Conservation (phyloP, 441 rosid species). For the Hura crepitans region DNA sequence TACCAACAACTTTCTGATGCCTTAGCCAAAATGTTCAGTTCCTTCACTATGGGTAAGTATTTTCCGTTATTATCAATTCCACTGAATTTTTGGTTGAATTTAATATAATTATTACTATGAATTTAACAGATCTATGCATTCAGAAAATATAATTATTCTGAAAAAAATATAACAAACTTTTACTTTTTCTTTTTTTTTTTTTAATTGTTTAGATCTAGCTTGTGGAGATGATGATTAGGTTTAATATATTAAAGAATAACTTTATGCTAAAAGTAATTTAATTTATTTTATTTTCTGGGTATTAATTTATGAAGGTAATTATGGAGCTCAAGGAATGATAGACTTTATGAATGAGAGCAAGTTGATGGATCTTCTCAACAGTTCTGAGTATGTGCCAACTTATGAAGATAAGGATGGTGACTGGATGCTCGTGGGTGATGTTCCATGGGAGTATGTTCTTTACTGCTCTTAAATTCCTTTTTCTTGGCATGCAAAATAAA, state of each 20-base stretch:
- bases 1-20: constrained; percentile 82
- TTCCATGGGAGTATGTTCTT: constrained; percentile 86
- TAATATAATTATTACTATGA: neutral
- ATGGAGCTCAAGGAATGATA: constrained; percentile 84
- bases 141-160: neutral
- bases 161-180: too few relatives aligned
- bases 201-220: neutral
- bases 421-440: constrained; percentile 98
- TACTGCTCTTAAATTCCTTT: neutral
- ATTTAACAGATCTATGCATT: neutral
- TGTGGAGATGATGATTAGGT: neutral
- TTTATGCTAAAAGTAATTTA: neutral
- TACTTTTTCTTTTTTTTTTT: neutral
- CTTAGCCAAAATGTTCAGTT: constrained; percentile 88
- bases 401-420: constrained; percentile 95
- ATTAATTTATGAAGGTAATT: constrained; percentile 46
- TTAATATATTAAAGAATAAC: too few relatives aligned
- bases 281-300: neutral
- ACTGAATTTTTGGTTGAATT: too few relatives aligned
- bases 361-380: constrained; percentile 82
- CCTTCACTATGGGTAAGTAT: constrained; percentile 83
- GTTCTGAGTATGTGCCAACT: constrained; percentile 85
- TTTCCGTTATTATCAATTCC: too few relatives aligned
- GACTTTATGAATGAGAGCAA: constrained; percentile 93
- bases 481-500: neutral